Evolutionary conservation across 2,329 filamentous ascomycete species (phyloP), one percentile per base, ranked within the genome.

Genomic region (Laburnicola sp.): DNA sequence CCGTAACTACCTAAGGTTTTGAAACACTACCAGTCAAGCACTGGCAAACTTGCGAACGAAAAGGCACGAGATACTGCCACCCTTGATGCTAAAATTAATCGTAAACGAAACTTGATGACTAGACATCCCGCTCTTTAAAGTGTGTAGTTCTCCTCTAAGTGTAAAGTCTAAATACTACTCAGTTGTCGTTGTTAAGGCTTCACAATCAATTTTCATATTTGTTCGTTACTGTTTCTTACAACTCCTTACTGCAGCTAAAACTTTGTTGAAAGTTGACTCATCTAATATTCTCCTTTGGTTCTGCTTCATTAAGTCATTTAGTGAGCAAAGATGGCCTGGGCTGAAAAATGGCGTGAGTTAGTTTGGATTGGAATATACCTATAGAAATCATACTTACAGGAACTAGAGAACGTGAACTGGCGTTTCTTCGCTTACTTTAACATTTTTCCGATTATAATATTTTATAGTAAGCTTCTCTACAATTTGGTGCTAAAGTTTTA

Each of bases 241-340:
- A 38, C 36, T 38, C 36, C 36, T 38, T 38, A 16, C 36, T 38
- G 36, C 36, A 23, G 36, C 36, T 23, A 38, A 38, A 38, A 38
- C 36, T 38, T 23, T 21, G 36, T 38, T 23, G 23, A 22, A 38
- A 38, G 36, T 38, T 23, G 21, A 38, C 36, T 38, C 36, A 22
- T 38, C 23, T 38, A 8, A 38, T 38, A 38, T 38, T 38, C 36
- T 21, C 11, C 36, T 22, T 38, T 38, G 36, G 21, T 23, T 23
- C 36, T 38, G 11, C 36, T 23, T 22, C 36, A 38, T 23, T 38
- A 23, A 23, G 36, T 23, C 23, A 22, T 22, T 38, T 23, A 38
- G 36, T 38, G 8, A 21, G 23, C 16, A 22, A 23, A 23, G 36
- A 38, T 38, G 36, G 36, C 36, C 36, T 38, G 36, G 36, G 36